phyloP scores from a whole-genome alignment of 2,329 filamentous ascomycete genomes.

The Cladosporium sp. region DNA sequence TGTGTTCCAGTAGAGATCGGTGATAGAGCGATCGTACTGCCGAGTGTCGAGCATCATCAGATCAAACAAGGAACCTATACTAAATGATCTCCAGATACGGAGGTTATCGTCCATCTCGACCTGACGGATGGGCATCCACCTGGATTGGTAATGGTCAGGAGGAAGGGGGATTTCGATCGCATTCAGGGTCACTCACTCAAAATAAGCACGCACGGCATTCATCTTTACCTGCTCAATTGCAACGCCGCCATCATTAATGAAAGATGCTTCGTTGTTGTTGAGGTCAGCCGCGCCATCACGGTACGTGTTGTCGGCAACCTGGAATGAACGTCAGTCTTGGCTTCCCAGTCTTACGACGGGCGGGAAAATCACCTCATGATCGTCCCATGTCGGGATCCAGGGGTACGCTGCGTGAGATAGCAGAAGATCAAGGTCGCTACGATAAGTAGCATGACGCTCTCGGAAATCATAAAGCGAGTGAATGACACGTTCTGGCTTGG shows the following conservation, averaged over 20 bases:
- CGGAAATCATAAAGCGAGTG: slow-evolving; percentile 43
- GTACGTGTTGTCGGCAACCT: slow-evolving; percentile 40
- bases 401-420: slow-evolving; percentile 37
- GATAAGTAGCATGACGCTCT: slow-evolving; percentile 37
- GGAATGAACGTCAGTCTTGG: not conserved
- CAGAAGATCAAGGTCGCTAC: slow-evolving; percentile 38
- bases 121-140: slow-evolving; percentile 41
- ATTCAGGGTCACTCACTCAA: slow-evolving; percentile 26
- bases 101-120: slow-evolving; percentile 44
- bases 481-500: slow-evolving; percentile 35
- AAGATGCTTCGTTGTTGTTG: slow-evolving; percentile 43
- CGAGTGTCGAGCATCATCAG: slow-evolving; percentile 42
- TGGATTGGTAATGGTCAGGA: not conserved
- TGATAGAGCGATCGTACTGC: slow-evolving; percentile 41
- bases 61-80: slow-evolving; percentile 39
- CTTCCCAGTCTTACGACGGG: not conserved
- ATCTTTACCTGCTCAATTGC: slow-evolving; percentile 43
- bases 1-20: slow-evolving; percentile 52
- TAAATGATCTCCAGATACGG: slow-evolving; percentile 40
- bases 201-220: slow-evolving; percentile 41
- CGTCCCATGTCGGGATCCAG: slow-evolving; percentile 41
- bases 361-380: slow-evolving; percentile 20
- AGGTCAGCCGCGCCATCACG: slow-evolving; percentile 37
- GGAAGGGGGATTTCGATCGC: not conserved
- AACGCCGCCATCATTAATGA: slow-evolving; percentile 37